phyloP scores from a whole-genome alignment of 768 basidiomycete genomes.

The Gautieria morchelliformis region DNA sequence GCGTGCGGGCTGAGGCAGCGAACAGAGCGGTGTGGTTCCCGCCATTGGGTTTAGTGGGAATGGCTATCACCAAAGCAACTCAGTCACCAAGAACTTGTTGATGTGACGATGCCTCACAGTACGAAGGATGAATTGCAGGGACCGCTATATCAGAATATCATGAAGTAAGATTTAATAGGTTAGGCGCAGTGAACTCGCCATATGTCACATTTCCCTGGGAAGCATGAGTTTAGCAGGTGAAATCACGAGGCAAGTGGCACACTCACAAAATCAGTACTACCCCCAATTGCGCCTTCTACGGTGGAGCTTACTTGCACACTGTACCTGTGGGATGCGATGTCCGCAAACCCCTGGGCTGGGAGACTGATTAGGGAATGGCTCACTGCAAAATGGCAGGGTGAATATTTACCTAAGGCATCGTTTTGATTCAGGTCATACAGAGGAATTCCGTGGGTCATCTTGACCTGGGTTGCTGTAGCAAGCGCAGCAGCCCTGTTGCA shows the following conservation, averaged over 20 bases:
- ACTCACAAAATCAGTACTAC: slow-evolving; percentile 75
- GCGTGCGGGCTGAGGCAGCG: slow-evolving; percentile 49
- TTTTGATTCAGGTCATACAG: slow-evolving; percentile 58
- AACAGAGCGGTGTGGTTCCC: slow-evolving; percentile 75
- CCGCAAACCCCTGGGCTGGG: slow-evolving; percentile 43
- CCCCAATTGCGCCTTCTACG: slow-evolving; percentile 30
- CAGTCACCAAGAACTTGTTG: slow-evolving; percentile 2
- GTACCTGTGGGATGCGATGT: slow-evolving; percentile 35
- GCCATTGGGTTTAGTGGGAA: slow-evolving; percentile 60
- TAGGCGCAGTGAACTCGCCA: slow-evolving; percentile 30
- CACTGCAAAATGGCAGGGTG: background rate
- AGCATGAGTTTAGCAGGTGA: slow-evolving; percentile 2
- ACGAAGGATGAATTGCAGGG: slow-evolving; percentile 56
- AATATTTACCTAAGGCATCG: slow-evolving; percentile 33
- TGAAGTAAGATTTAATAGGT: slow-evolving; percentile 12
- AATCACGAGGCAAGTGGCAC: background rate
- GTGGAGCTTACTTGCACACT: slow-evolving; percentile 25
- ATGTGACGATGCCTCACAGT: slow-evolving; percentile 29
- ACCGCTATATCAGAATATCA: slow-evolving; percentile 34
- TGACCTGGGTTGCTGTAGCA: slow-evolving; percentile 39
- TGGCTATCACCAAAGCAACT: slow-evolving; percentile 35
- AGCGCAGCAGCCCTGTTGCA: slow-evolving; percentile 51
- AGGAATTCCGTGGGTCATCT: slow-evolving; percentile 30
- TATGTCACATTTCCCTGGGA: slow-evolving; percentile 69
- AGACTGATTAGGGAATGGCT: background rate